These are phyloP conservation scores for Scedosporium aurantiacum DNA, from an alignment of 2,329 filamentous ascomycete species.

Conservation along the genomic window DNA sequence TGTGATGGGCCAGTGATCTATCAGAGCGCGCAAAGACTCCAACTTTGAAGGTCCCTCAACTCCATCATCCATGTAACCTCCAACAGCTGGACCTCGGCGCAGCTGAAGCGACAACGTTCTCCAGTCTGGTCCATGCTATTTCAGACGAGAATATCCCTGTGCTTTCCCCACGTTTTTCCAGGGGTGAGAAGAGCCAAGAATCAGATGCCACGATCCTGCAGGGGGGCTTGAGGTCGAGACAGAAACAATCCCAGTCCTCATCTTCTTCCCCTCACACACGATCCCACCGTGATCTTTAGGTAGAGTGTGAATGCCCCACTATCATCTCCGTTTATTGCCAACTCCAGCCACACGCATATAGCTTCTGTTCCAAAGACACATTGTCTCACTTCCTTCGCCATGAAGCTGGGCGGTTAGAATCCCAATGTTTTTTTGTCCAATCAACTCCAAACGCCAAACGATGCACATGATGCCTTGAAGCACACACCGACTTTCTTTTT, in stretches of 20 bases:
- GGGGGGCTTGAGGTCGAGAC: background rate
- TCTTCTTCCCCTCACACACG: background rate
- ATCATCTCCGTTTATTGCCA: background rate
- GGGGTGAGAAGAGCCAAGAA: background rate
- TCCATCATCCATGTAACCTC: no score
- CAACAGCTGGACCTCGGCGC: background rate
- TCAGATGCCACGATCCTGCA: background rate
- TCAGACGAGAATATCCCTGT: background rate
- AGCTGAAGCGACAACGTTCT: background rate
- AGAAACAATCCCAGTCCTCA: background rate
- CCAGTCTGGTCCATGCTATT: background rate
- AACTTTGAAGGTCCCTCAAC: no score
- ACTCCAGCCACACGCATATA: background rate
- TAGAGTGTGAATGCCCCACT: background rate
- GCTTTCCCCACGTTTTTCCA: background rate
- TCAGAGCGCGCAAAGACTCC: no score
- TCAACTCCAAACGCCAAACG: constrained; percentile 6
- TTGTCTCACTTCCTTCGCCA: no score
- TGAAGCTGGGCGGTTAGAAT: no score
- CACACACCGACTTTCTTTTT: background rate
- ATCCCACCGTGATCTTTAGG: no score
- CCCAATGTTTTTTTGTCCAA: background rate
- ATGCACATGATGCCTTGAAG: constrained; percentile 1
- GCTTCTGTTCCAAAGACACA: background rate
- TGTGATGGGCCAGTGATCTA: no score